Conservation (phyloP, 805 yeast species). For the Clavispora phyllophila region DNA sequence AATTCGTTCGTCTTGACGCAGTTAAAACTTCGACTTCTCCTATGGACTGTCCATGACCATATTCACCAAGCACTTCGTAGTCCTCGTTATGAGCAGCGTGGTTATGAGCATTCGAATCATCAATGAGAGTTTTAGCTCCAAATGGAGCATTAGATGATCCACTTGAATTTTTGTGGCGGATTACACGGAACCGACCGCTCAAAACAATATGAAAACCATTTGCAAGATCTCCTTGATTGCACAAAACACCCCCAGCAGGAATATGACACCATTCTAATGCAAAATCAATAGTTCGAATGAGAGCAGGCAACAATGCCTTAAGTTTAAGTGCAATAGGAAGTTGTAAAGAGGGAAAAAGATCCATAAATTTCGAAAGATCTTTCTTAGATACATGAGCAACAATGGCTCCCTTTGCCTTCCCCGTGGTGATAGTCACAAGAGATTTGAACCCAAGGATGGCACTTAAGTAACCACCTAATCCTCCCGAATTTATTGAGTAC, state of each 20-base stretch:
- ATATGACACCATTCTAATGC: conserved; percentile 94
- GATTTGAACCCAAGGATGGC: conserved; percentile 76
- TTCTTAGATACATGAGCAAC: conserved; percentile 64
- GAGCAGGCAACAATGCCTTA: conserved; percentile 59
- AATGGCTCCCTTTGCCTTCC: conserved; percentile 51
- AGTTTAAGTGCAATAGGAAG: conserved; percentile 73
- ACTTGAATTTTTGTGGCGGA: conserved; percentile 21
- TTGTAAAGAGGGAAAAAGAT: conserved; percentile 69
- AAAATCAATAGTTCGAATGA: conserved; percentile 73
- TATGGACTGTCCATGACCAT: conserved; percentile 89
- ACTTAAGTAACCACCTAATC: conserved; percentile 83
- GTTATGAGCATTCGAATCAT: conserved; percentile 14
- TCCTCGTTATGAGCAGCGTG: conserved; percentile 15
- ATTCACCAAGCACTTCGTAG: conserved; percentile 56
- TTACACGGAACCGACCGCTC: conserved; percentile 80
- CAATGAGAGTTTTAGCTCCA: conserved; percentile 15
- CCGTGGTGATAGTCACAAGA: conserved; percentile 63
- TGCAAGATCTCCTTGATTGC: conserved; percentile 79
- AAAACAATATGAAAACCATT: conserved; percentile 87
- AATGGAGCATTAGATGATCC: conserved; percentile 1
- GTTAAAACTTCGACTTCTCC: conserved; percentile 95
- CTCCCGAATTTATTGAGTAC: conserved; percentile 67
- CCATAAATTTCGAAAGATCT: conserved; percentile 61
- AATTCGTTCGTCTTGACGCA: conserved; percentile 61
- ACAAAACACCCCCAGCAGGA: conserved; percentile 78